Evolutionary conservation across 1,284 basidiomycete species (phyloP).

Genomic region (Meira miltonrushii): DNA sequence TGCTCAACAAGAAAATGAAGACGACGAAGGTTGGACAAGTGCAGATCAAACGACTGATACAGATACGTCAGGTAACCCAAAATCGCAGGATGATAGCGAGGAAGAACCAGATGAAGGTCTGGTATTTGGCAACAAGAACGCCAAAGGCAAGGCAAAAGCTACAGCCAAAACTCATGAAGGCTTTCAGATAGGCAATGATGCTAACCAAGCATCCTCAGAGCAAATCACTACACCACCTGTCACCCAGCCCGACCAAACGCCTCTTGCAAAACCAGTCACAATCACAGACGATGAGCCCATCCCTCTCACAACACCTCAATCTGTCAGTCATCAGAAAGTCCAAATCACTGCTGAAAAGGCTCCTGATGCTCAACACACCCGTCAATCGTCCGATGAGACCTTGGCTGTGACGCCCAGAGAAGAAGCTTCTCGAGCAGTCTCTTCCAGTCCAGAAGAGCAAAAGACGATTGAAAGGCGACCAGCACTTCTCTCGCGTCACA

Average conservation of each 20-base stretch:
- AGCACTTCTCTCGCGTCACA: neutral
- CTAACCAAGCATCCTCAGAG: too few species aligned
- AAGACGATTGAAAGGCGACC: neutral
- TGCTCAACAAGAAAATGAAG: constrained; percentile 3
- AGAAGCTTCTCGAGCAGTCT: neutral
- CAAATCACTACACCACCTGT: too few species aligned
- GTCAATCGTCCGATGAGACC: neutral
- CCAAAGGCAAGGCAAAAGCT: constrained; percentile 24
- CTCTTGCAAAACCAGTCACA: too few species aligned
- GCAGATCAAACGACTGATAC: constrained; percentile 25
- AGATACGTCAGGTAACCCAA: constrained; percentile 23
- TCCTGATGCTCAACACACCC: too few species aligned
- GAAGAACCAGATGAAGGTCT: constrained; percentile 28
- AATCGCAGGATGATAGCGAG: constrained; percentile 6
- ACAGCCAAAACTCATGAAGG: constrained; percentile 9
- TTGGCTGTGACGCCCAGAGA: neutral
- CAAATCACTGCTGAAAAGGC: too few species aligned
- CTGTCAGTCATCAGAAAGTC: too few species aligned
- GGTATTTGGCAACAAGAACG: constrained; percentile 32
- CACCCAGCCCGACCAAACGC: too few species aligned
- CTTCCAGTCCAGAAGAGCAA: neutral
- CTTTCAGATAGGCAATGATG: too few species aligned
- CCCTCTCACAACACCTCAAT: too few species aligned
- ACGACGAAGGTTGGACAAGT: constrained; percentile 36
- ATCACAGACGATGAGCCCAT: too few species aligned